Conservation (phyloP, 768 basidiomycete species). For the Phallus indusiatus region DNA sequence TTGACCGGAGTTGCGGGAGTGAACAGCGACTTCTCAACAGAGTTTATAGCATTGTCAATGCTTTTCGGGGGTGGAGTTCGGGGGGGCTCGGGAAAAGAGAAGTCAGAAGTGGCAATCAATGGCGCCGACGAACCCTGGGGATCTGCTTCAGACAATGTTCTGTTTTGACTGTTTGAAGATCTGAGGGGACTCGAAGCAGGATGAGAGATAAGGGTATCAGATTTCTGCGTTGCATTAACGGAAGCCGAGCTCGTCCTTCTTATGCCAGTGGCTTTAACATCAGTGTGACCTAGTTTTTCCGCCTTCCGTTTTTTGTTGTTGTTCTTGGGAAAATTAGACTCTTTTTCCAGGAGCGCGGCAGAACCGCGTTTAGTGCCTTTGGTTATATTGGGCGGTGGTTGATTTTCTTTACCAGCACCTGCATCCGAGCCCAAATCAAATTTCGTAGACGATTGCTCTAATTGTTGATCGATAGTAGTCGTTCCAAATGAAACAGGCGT, state of each 20-base stretch:
- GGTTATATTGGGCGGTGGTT: neutral
- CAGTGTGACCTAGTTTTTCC: neutral
- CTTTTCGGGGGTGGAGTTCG: constrained; percentile 1
- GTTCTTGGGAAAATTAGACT: neutral
- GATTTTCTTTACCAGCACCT: constrained; percentile 4
- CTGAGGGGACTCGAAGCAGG: constrained; percentile 4
- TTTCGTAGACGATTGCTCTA: neutral
- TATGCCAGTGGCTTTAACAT: neutral
- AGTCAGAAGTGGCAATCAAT: neutral
- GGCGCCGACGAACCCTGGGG: neutral
- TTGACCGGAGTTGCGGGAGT: neutral
- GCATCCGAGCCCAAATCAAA: neutral
- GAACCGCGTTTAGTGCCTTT: constrained; percentile 4
- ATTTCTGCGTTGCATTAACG: neutral
- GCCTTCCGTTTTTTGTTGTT: constrained; percentile 1
- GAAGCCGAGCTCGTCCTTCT: neutral
- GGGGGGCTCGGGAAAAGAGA: neutral
- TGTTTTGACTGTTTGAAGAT: neutral
- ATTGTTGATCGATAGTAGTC: neutral
- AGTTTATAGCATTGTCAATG: neutral
- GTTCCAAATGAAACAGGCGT: neutral
- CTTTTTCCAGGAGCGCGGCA: neutral
- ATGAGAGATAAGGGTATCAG: neutral
- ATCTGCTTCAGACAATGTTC: constrained; percentile 5
- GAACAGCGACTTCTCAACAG: constrained; percentile 2